Conservation (phyloP, 2,329 filamentous ascomycete genomes). For the Magnaporthiopsis rhizophila region DNA sequence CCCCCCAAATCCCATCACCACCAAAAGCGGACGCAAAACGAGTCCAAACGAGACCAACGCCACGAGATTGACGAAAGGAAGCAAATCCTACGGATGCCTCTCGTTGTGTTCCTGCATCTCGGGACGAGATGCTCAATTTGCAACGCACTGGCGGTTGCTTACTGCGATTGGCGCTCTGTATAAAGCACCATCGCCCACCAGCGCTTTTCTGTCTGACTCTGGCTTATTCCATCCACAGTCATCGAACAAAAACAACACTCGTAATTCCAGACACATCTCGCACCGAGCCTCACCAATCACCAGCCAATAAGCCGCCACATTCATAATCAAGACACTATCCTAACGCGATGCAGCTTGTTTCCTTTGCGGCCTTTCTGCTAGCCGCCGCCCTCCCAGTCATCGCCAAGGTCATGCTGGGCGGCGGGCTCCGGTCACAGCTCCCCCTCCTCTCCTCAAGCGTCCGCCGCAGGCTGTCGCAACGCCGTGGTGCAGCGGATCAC, state of each 20-base stretch:
- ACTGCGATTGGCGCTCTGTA: neutral
- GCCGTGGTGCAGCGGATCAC: neutral
- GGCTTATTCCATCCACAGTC: slow-evolving; percentile 1
- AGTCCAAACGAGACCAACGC: neutral
- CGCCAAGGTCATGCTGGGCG: slow-evolving; percentile 5
- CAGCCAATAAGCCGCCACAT: neutral
- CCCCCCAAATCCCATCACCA: neutral
- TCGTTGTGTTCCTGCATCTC: neutral
- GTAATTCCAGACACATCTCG: neutral
- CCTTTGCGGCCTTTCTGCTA: slow-evolving; percentile 5
- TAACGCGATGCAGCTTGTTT: neutral
- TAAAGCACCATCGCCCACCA: neutral
- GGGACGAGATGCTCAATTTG: neutral
- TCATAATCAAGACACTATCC: neutral
- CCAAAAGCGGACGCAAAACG: neutral
- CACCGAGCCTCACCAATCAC: neutral
- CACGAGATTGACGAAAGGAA: neutral
- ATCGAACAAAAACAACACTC: neutral
- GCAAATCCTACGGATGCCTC: neutral
- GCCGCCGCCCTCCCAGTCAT: slow-evolving; percentile 5
- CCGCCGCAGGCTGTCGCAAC: neutral
- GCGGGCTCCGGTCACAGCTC: neutral
- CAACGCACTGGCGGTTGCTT: neutral
- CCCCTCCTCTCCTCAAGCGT: neutral
- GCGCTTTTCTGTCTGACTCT: neutral